Evolutionary conservation across 164 flowering plant species (phyloP).

Genomic region (Sextonia rubra): DNA sequence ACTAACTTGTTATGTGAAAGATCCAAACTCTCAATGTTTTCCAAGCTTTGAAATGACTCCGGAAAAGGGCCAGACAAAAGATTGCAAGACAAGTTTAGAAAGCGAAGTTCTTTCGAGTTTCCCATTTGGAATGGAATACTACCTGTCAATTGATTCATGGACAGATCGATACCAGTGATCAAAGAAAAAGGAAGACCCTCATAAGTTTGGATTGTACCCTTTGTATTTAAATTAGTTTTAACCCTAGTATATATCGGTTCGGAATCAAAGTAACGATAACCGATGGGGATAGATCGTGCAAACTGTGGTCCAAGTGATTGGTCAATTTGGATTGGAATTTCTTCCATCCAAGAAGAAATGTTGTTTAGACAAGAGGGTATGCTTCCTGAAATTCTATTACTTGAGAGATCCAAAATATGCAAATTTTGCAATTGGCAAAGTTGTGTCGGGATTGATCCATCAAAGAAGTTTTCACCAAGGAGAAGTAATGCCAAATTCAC

Average conservation of each 20-base stretch:
- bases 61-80: not conserved
- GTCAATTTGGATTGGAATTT: too few species aligned
- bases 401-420: not conserved
- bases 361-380: slow-evolving; percentile 1
- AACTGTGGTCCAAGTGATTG: not conserved
- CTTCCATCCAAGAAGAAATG: not conserved
- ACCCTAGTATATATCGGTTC: too few species aligned
- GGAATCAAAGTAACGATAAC: too few species aligned
- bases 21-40: slow-evolving; percentile 5
- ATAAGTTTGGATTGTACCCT: not conserved
- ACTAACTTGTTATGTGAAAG: not conserved
- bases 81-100: slow-evolving; percentile 4
- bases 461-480: not conserved
- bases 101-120: not conserved
- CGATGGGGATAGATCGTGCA: too few species aligned
- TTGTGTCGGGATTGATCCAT: not conserved
- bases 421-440: not conserved
- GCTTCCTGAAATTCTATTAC: too few species aligned
- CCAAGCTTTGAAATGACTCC: not conserved
- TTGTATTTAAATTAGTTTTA: not conserved
- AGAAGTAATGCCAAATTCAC: not conserved
- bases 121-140: slow-evolving; percentile 1
- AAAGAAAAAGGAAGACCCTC: not conserved
- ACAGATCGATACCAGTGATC: slow-evolving; percentile 8
- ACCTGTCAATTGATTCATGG: slow-evolving; percentile 3